Conservation (phyloP, 148 eudicot genomes). For the Chenopodium suecicum region DNA sequence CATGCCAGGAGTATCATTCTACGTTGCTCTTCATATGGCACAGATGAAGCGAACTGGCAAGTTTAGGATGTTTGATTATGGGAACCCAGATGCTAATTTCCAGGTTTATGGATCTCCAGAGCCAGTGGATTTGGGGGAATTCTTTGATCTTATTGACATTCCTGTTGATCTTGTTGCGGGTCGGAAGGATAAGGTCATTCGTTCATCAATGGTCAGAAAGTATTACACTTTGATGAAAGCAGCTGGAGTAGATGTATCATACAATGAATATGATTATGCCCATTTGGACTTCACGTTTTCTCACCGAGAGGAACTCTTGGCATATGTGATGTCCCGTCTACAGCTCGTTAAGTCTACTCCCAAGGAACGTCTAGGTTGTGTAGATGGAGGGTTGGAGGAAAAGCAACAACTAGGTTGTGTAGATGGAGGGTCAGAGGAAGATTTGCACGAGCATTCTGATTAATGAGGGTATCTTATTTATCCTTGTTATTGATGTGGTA, state of each 20-base stretch:
- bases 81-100: constrained; percentile 61
- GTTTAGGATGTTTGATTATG: constrained; percentile 89
- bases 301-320: constrained; percentile 85
- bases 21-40: constrained; percentile 82
- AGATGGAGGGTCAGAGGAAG: neutral
- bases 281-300: constrained; percentile 95
- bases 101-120: constrained; percentile 66
- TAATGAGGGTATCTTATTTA: neutral
- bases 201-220: constrained; percentile 82
- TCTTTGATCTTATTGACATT: constrained; percentile 65
- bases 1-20: constrained; percentile 89
- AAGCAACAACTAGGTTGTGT: constrained; percentile 12
- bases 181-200: constrained; percentile 77
- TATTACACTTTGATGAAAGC: constrained; percentile 68
- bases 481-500: neutral
- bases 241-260: constrained; percentile 68
- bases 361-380: constrained; percentile 8
- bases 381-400: neutral
- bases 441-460: constrained; percentile 18
- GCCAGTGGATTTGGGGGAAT: constrained; percentile 76
- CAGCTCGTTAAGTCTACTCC: constrained; percentile 56
- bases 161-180: constrained; percentile 96
- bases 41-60: constrained; percentile 71
- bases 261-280: constrained; percentile 83
- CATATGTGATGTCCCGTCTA: constrained; percentile 81